Percentiles rank a stretch among this genome's conserved stretches.
Evolutionary conservation across 306 rosid species (phyloP).

Genomic region (Abrus precatorius): DNA sequence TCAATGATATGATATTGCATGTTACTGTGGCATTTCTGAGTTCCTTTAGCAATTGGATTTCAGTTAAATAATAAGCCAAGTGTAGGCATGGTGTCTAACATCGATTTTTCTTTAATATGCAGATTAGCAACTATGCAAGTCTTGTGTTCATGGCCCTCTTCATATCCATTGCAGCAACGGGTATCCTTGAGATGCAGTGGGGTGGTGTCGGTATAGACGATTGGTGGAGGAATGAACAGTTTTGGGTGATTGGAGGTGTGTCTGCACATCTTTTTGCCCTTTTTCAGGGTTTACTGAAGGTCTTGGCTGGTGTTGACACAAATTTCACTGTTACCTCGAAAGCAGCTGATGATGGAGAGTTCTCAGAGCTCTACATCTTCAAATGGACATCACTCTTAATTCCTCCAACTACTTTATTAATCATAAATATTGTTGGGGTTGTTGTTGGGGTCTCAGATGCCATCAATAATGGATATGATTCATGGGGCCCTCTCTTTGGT

Average conservation of each 20-base stretch:
- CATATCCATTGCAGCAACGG: slow-evolving; percentile 77
- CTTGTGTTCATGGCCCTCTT: slow-evolving; percentile 83
- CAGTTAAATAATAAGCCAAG: neutral
- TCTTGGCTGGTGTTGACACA: slow-evolving; percentile 80
- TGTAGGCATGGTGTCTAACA: slow-evolving; percentile 20
- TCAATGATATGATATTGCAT: neutral
- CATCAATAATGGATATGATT: slow-evolving; percentile 81
- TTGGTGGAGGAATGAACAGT: slow-evolving; percentile 94
- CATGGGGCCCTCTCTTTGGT: slow-evolving; percentile 91
- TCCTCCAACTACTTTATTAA: slow-evolving; percentile 72
- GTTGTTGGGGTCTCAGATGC: slow-evolving; percentile 81
- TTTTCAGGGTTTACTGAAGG: slow-evolving; percentile 82
- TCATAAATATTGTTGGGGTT: slow-evolving; percentile 75
- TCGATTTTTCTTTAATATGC: slow-evolving; percentile 35
- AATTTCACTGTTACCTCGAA: slow-evolving; percentile 85
- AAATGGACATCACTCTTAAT: slow-evolving; percentile 82
- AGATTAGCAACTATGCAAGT: slow-evolving; percentile 91
- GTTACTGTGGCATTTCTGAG: neutral
- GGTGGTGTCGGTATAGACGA: slow-evolving; percentile 82
- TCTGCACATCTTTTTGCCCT: slow-evolving; percentile 85
- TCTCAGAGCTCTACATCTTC: slow-evolving; percentile 81
- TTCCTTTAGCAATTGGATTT: slow-evolving; percentile 6
- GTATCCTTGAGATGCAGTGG: slow-evolving; percentile 91
- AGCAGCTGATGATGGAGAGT: slow-evolving; percentile 88
- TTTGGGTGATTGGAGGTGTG: slow-evolving; percentile 89